Percentiles rank a stretch among this genome's conserved stretches.
phyloP scores from a whole-genome alignment of 192 early-diverging fungal genomes.

The Umbelopsis isabellina region DNA sequence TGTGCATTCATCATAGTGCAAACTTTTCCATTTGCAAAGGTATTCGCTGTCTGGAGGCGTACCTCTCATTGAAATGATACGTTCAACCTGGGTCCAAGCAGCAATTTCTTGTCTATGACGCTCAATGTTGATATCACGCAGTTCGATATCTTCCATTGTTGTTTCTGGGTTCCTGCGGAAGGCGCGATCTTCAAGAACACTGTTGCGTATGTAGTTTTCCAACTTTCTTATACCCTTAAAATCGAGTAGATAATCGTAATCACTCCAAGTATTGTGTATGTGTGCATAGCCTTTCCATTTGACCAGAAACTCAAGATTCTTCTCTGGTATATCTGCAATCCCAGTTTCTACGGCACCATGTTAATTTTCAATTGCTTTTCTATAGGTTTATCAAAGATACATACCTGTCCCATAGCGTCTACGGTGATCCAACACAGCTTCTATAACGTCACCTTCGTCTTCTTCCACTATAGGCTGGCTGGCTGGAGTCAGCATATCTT shows the following conservation, averaged over 20 bases:
- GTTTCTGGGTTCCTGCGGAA: conserved; percentile 67
- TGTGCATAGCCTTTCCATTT: conserved; percentile 95
- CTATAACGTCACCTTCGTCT: conserved; percentile 61
- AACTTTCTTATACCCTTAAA: conserved; percentile 90
- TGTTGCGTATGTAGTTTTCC: conserved; percentile 79
- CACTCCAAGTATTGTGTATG: conserved; percentile 91
- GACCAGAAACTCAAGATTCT: conserved; percentile 80
- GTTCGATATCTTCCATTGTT: conserved; percentile 88
- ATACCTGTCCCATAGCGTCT: conserved; percentile 36
- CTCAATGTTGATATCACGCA: conserved; percentile 82
- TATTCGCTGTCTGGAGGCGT: conserved; percentile 73
- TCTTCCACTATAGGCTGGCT: conserved; percentile 30
- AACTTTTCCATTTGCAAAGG: conserved; percentile 88
- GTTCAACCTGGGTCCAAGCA: conserved; percentile 87
- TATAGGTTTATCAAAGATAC: not conserved
- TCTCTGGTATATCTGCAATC: conserved; percentile 45
- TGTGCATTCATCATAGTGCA: conserved; percentile 87
- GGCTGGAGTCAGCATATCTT: conserved; percentile 27
- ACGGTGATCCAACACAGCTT: conserved; percentile 57
- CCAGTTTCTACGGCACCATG: conserved; percentile 30
- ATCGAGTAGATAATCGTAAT: conserved; percentile 60
- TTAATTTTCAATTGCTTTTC: no score
- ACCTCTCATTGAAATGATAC: conserved; percentile 76
- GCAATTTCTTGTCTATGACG: conserved; percentile 78
- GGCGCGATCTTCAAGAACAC: conserved; percentile 60